Evolutionary conservation across 352 stramenopile genomes (phyloP).

Genomic region (Phytophthora nicotianae): DNA sequence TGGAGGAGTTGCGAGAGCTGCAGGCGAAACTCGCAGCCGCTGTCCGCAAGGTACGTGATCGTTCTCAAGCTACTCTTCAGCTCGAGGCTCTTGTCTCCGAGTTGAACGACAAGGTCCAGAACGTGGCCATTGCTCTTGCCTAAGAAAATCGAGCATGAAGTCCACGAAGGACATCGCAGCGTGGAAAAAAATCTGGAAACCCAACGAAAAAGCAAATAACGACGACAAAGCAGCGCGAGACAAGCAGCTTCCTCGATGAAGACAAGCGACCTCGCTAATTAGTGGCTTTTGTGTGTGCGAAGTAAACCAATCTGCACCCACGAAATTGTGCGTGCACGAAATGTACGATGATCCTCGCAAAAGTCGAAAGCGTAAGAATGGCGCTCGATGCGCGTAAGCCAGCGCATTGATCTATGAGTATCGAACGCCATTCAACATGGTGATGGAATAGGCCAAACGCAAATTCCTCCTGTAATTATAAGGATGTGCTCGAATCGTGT

Average conservation of each 20-base stretch:
- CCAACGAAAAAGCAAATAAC: conserved; percentile 34
- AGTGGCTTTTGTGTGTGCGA: conserved; percentile 36
- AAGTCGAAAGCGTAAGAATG: conserved; percentile 21
- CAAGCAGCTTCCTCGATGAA: conserved; percentile 9
- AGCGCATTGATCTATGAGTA: conserved; percentile 16
- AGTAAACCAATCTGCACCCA: conserved; percentile 36
- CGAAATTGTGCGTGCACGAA: conserved; percentile 32
- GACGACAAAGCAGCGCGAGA: conserved; percentile 22
- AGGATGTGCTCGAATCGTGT: too few species aligned
- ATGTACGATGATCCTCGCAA: conserved; percentile 37
- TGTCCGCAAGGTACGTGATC: conserved; percentile 62
- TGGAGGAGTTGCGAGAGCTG: conserved; percentile 72
- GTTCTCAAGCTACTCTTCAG: conserved; percentile 61
- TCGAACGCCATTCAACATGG: conserved; percentile 1
- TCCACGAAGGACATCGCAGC: background rate
- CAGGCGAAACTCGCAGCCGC: conserved; percentile 59
- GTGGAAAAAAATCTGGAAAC: conserved; percentile 16
- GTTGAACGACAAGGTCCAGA: conserved; percentile 76
- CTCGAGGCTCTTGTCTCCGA: conserved; percentile 68
- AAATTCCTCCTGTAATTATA: too few species aligned
- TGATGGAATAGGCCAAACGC: background rate
- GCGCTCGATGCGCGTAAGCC: too few species aligned
- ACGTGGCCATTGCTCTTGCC: conserved; percentile 57
- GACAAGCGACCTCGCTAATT: conserved; percentile 22
- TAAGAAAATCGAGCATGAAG: conserved; percentile 28